Evolutionary conservation across 805 yeast species (phyloP).

Genomic region (Scheffersomyces lignosus): DNA sequence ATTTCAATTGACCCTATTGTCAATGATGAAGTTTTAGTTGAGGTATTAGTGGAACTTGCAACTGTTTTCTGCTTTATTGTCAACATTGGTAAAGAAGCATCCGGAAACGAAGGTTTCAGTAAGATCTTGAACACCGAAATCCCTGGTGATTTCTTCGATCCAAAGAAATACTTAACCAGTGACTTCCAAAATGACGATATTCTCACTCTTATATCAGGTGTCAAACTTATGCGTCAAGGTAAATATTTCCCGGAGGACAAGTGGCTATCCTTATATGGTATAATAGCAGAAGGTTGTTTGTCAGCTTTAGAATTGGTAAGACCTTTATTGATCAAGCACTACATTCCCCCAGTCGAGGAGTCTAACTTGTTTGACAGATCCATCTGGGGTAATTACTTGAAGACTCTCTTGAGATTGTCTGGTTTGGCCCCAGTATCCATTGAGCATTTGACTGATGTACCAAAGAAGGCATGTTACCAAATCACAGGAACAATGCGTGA

Average conservation of each 20-base stretch:
- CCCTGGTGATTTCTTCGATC: conserved; percentile 40
- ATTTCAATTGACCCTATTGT: conserved; percentile 72
- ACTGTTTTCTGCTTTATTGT: conserved; percentile 58
- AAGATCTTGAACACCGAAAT: conserved; percentile 35
- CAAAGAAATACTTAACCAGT: conserved; percentile 40
- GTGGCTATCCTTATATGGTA: conserved; percentile 71
- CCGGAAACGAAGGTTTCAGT: conserved; percentile 43
- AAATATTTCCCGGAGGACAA: conserved; percentile 63
- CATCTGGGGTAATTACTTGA: conserved; percentile 69
- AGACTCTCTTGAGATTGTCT: conserved; percentile 55
- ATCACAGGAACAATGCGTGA: conserved; percentile 65
- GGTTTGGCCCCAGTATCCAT: conserved; percentile 68
- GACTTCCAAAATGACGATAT: conserved; percentile 45
- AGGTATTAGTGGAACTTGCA: conserved; percentile 67
- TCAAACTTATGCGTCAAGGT: conserved; percentile 52
- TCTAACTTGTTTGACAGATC: conserved; percentile 56
- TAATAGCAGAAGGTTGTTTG: conserved; percentile 56
- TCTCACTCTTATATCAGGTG: conserved; percentile 45
- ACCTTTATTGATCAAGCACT: conserved; percentile 48
- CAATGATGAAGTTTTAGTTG: conserved; percentile 67
- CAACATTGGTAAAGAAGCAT: conserved; percentile 45
- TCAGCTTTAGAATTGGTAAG: conserved; percentile 53
- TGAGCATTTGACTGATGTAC: conserved; percentile 69
- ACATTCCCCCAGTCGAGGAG: conserved; percentile 52
- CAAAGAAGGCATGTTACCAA: conserved; percentile 65